Base-by-base conservation (phyloP, 2,329 filamentous ascomycete genomes). In the Davidsoniella australis region DNA sequence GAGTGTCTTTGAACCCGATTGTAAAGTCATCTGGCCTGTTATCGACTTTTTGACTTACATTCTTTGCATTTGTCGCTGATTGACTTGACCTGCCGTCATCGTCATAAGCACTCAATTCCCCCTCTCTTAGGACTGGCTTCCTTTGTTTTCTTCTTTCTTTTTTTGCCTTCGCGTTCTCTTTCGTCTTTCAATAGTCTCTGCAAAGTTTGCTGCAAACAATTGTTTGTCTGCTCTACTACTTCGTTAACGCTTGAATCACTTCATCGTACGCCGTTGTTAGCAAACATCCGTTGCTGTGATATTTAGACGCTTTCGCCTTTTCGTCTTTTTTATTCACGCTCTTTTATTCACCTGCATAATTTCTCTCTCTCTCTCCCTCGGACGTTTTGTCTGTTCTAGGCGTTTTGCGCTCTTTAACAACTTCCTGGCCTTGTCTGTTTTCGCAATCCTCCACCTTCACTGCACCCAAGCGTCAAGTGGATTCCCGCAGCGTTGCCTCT, bases 331-430 rank as follows among this genome's bases (percentile, higher is more conserved):
- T 46, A 23, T 36, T 39, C 23, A 26, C n/a, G n/a, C 16, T 41
- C 9, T 40, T 29, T 39, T 42, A 40, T 45, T 37, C 41, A 17
- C 12, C 20, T 33, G 16, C 36, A 40, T 33, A 43, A 26, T 37
- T 26, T 14, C 45, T 17, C 29, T 9, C 6, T 42, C 37, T 29
- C 26, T 40, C 17, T 10, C 47, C 16, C 7, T 33, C 41, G 26
- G 41, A 36, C 47, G 43, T 26, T 49, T 49, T 49, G 47, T 45
- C 47, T 45, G 33, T 49, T 49, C 41, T 36, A 43, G 47, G 26
- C 39, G 17, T 24, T 29, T 47, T 47, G 43, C 45, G 49, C 44
- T 50, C 49, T 47, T 51, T 47, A 17, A 20, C 36, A 40, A 12
- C 36, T 41, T 20, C 29, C 17, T 5, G 36, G 43, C 24, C 17